Percentiles rank a stretch among this genome's conserved stretches.
These are phyloP conservation scores for Colletotrichum chlorophyti DNA, from an alignment of 2,329 filamentous ascomycete species.

Conservation along the genomic window DNA sequence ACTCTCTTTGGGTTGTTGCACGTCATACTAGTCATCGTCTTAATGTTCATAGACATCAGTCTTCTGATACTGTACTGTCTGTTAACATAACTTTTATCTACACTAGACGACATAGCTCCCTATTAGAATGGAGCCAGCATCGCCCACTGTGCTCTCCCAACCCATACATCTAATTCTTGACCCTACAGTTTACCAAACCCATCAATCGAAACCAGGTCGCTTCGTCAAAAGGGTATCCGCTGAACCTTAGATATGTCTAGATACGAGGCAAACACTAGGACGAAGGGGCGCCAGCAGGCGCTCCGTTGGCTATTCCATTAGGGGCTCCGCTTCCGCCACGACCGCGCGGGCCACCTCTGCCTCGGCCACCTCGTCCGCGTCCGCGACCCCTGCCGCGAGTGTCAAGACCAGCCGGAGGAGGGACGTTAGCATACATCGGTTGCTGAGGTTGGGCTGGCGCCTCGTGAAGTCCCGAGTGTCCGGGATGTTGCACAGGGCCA, in stretches of 20 bases:
- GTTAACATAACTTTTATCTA: too few relatives aligned
- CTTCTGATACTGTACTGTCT: too few relatives aligned
- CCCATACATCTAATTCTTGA: too few relatives aligned
- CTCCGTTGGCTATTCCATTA: background rate
- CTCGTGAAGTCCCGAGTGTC: slow-evolving; percentile 22
- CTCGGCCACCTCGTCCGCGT: slow-evolving; percentile 35
- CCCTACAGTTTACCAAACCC: background rate
- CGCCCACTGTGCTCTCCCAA: too few relatives aligned
- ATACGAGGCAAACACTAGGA: background rate
- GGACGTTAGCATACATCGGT: slow-evolving; percentile 59
- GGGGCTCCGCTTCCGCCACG: slow-evolving; percentile 36
- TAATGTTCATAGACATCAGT: too few relatives aligned
- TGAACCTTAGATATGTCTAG: background rate
- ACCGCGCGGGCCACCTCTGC: slow-evolving; percentile 42
- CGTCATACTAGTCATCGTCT: too few relatives aligned
- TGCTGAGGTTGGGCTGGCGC: slow-evolving; percentile 30
- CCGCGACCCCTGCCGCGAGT: slow-evolving; percentile 47
- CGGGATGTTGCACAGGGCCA: slow-evolving; percentile 19
- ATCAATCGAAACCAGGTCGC: slow-evolving; percentile 20
- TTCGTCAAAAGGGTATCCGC: slow-evolving; percentile 17
- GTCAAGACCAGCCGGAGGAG: slow-evolving; percentile 66
- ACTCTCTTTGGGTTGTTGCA: too few relatives aligned
- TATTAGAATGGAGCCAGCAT: background rate
- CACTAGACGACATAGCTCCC: background rate
- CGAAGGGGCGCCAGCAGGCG: background rate